Conservation (phyloP, 495 filamentous ascomycete genomes). For the Penicillium subrubescens region DNA sequence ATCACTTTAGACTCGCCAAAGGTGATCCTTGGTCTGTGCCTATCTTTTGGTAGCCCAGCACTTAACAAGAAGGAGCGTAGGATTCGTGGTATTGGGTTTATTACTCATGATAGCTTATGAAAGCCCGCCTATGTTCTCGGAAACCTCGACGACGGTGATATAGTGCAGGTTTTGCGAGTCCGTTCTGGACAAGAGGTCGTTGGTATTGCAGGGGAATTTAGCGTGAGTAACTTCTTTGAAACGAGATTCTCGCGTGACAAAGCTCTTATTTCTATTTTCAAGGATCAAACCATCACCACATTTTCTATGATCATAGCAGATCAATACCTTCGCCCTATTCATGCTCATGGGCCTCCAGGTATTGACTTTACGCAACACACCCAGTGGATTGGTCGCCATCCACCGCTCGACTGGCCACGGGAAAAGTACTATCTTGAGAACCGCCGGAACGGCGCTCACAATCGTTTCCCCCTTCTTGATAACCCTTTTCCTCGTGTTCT, state of each 20-base stretch:
- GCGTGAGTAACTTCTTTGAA: neutral
- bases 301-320: slow-evolving; percentile 2
- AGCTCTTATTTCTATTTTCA: neutral
- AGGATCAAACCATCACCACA: neutral
- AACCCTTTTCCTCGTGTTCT: neutral
- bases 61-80: neutral
- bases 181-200: neutral
- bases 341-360: neutral
- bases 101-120: neutral
- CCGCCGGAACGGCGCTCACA: neutral
- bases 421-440: neutral
- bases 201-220: neutral
- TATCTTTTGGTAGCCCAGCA: neutral
- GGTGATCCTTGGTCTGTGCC: neutral
- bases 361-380: neutral
- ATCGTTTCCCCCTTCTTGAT: neutral
- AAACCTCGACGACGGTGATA: neutral
- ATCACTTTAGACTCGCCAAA: neutral
- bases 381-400: neutral
- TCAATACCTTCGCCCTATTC: neutral
- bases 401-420: slow-evolving; percentile 2
- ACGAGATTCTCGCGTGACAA: neutral
- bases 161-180: slow-evolving; percentile 1
- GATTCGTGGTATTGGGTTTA: neutral
- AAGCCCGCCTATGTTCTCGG: neutral